Evolutionary conservation across 768 basidiomycete genomes (phyloP).

Genomic region (Panellus pusillus): DNA sequence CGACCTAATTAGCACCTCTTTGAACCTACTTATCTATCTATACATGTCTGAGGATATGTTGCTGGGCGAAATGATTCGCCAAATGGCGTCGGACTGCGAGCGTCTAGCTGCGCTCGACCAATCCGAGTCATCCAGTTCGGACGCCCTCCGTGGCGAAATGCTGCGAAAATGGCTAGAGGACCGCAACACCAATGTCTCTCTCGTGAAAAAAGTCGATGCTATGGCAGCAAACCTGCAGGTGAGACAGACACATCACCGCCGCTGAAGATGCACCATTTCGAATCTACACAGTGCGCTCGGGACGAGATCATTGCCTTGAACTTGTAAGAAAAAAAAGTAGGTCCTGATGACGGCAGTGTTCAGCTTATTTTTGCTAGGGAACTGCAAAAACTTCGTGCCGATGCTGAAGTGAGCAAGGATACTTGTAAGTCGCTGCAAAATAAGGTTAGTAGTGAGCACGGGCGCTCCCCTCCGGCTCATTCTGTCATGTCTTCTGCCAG

Average conservation of each 20-base stretch:
- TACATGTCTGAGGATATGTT: not conserved
- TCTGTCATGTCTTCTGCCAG: not conserved
- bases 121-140: too few relatives aligned
- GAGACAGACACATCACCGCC: not conserved
- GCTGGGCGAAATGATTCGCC: not conserved
- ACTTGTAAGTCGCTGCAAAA: not conserved
- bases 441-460: not conserved
- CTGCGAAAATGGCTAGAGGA: too few relatives aligned
- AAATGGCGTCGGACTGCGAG: not conserved
- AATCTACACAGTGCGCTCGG: not conserved
- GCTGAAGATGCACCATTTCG: not conserved
- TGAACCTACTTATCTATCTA: too few relatives aligned
- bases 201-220: too few relatives aligned
- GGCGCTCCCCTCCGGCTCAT: too few relatives aligned
- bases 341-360: not conserved
- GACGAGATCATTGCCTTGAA: not conserved
- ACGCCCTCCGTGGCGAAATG: too few relatives aligned
- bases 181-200: too few relatives aligned
- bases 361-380: not conserved
- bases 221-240: conserved; percentile 1
- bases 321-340: not conserved
- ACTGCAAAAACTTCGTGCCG: not conserved
- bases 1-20: not conserved
- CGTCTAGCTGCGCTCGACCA: not conserved
- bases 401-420: not conserved